Evolutionary conservation across 1,284 basidiomycete species (phyloP), one percentile per base, ranked within the genome.

Genomic region (Exobasidium cylindrosporum): DNA sequence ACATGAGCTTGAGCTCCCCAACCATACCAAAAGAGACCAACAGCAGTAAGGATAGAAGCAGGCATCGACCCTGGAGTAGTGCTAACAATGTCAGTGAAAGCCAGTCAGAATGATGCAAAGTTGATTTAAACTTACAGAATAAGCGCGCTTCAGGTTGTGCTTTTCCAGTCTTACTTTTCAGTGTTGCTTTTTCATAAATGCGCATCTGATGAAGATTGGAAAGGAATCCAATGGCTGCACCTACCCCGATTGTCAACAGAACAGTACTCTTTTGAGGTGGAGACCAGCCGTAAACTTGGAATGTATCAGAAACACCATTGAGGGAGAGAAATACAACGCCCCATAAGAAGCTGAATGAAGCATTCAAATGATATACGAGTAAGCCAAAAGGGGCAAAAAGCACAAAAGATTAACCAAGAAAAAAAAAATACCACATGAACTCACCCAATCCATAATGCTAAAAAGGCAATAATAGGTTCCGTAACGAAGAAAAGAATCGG

Each of bases 11-110:
- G 58, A 23, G 47, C 58, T 13, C 14, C 26, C 56, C 56, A 58
- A n/a, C 54, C 55, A 14, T 56, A 56, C 49, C 30, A 58, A 21
- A 58, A 58, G 17, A 58, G 40, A 23, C 32, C 30, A 43, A 17
- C 56, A 26, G 23, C 30, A 3, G 56, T 58, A 11, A 58, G 21
- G 4, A 60, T 21, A 7, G 56, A 11, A 23, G 46, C 56, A 1
- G 40, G 30, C 56, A 46, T 58, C 26, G 32, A 45, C 56, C 56
- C 13, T 6, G 5, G 5, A n/a, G n/a, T n/a, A n/a, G n/a, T n/a
- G n/a, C n/a, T n/a, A n/a, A n/a, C n/a, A n/a, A n/a, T n/a, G n/a
- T n/a, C n/a, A n/a, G n/a, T n/a, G n/a, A n/a, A n/a, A n/a, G n/a
- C n/a, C n/a, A n/a, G n/a, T n/a, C n/a, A n/a, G n/a, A n/a, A n/a